Conservation (phyloP, 2,329 filamentous ascomycete genomes). For the Claviceps africana region DNA sequence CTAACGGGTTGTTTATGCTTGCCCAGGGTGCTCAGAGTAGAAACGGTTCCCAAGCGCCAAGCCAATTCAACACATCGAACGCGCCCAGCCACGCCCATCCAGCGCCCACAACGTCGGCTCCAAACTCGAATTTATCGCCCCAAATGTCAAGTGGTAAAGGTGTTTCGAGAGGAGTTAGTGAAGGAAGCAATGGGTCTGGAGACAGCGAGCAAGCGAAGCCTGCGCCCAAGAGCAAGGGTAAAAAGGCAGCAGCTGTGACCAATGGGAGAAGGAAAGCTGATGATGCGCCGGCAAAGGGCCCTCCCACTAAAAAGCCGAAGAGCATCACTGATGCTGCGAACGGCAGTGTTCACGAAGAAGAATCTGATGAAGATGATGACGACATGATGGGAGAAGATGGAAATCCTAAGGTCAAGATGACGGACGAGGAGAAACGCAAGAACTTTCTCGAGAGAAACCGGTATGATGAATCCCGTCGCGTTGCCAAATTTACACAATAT, state of each 20-base stretch:
- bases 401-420: constrained; percentile 67
- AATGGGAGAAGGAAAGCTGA: constrained; percentile 73
- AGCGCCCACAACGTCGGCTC: constrained; percentile 19
- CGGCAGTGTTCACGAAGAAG: constrained; percentile 29
- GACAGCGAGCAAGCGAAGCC: constrained; percentile 56
- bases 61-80: constrained; percentile 31
- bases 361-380: constrained; percentile 36
- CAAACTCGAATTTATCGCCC: constrained; percentile 30
- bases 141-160: constrained; percentile 37
- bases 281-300: constrained; percentile 44
- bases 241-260: constrained; percentile 42
- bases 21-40: constrained; percentile 59
- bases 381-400: constrained; percentile 39
- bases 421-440: constrained; percentile 94
- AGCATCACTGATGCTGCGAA: constrained; percentile 11
- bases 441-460: constrained; percentile 95
- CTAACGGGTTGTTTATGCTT: constrained; percentile 84
- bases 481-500: background rate
- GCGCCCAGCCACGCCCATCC: constrained; percentile 37
- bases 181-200: constrained; percentile 59
- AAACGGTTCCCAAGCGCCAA: constrained; percentile 39
- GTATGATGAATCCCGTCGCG: constrained; percentile 36
- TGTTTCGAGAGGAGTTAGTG: constrained; percentile 44
- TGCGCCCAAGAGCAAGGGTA: constrained; percentile 51
- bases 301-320: constrained; percentile 59